phyloP scores from a whole-genome alignment of 2,329 filamentous ascomycete species.

The Talaromyces sp. region DNA sequence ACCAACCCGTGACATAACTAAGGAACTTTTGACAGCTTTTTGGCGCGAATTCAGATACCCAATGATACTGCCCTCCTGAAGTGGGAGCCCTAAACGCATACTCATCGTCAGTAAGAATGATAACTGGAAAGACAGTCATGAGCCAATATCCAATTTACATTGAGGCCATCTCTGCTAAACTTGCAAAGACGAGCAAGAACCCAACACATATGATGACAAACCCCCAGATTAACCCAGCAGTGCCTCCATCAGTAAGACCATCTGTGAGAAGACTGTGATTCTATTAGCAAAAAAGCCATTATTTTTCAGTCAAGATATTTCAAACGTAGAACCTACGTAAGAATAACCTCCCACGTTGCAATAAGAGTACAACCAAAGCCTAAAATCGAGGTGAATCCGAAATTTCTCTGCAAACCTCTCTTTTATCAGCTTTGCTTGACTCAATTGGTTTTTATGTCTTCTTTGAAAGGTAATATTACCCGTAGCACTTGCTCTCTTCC shows the following conservation, averaged over 20 bases:
- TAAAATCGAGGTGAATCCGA: slow-evolving; percentile 44
- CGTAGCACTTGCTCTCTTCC: slow-evolving; percentile 40
- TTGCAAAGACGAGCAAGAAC: slow-evolving; percentile 35
- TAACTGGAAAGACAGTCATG: not conserved
- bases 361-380: slow-evolving; percentile 45
- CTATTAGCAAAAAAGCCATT: not conserved
- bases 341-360: slow-evolving; percentile 43
- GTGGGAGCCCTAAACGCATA: slow-evolving; percentile 36
- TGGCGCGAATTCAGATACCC: slow-evolving; percentile 46
- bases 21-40: slow-evolving; percentile 39
- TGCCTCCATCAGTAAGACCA: slow-evolving; percentile 37
- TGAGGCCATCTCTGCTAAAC: slow-evolving; percentile 43
- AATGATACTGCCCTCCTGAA: slow-evolving; percentile 41
- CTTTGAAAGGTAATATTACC: slow-evolving; percentile 20
- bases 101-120: not conserved
- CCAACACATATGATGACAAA: slow-evolving; percentile 33
- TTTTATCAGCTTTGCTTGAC: not conserved
- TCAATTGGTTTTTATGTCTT: not conserved
- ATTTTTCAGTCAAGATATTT: too few relatives aligned
- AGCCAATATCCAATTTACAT: slow-evolving; percentile 33
- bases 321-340: slow-evolving; percentile 30
- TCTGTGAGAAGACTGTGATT: not conserved
- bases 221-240: slow-evolving; percentile 38
- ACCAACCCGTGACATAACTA: slow-evolving; percentile 44
- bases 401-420: slow-evolving; percentile 36